Percentiles rank a stretch among this genome's conserved stretches.
Conservation (phyloP, 2,329 filamentous ascomycete genomes). For the Cladophialophora bantiana region DNA sequence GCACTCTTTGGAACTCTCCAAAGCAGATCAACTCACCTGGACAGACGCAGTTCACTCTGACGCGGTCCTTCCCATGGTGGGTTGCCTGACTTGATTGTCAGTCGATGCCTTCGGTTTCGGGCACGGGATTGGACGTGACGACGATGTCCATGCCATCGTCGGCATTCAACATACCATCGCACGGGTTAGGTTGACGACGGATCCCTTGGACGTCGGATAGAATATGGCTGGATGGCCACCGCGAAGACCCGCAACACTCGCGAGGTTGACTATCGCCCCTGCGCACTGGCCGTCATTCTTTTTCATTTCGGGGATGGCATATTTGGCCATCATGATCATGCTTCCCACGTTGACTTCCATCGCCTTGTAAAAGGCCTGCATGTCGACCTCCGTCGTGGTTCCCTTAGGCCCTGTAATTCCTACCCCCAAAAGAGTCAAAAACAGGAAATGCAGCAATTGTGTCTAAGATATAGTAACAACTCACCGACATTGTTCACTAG, state of each 20-base stretch:
- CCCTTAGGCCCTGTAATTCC: constrained; percentile 62
- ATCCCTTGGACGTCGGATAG: constrained; percentile 62
- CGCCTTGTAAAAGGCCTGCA: constrained; percentile 62
- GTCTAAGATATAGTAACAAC: background rate
- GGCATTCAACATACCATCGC: constrained; percentile 51
- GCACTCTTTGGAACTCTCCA: background rate
- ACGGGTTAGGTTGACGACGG: constrained; percentile 62
- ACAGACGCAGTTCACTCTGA: constrained; percentile 65
- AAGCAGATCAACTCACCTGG: constrained; percentile 51
- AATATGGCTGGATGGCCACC: constrained; percentile 61
- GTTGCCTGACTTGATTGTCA: constrained; percentile 46
- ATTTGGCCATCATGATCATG: constrained; percentile 70
- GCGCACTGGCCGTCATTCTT: constrained; percentile 55
- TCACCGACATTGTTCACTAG: constrained; percentile 63
- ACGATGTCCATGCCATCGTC: background rate
- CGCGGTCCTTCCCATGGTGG: constrained; percentile 59
- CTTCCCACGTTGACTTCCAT: constrained; percentile 69
- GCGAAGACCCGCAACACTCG: constrained; percentile 64
- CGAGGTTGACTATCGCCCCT: constrained; percentile 65
- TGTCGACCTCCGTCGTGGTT: constrained; percentile 66
- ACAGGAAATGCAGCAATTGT: background rate
- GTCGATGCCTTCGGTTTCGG: background rate
- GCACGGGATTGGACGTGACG: background rate
- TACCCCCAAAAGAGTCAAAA: background rate
- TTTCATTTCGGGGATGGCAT: constrained; percentile 66